Evolutionary conservation across 768 basidiomycete species (phyloP), one percentile per base, ranked within the genome.

Genomic region (Boletus rubescentipes): DNA sequence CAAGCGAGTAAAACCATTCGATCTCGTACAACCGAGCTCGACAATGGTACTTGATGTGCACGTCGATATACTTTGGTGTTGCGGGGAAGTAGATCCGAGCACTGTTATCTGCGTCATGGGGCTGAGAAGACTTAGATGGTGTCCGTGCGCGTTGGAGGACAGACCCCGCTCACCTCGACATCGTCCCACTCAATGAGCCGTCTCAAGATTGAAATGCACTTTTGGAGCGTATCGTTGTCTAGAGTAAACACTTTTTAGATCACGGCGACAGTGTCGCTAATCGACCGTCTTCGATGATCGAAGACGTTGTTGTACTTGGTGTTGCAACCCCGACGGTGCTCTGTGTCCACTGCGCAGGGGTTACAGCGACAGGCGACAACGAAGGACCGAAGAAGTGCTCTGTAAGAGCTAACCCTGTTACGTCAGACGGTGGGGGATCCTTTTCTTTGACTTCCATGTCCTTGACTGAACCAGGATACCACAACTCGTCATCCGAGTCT

Each of bases 1-100:
- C 52, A 11, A 59, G 20, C 4, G 50, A 57, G 47, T 59, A 65
- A 26, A 9, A 18, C 59, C 51, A 56, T 29, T 65, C 43, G 37
- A 54, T 32, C 11, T 2, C 3, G 30, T 15, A 35, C 16, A 8
- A 12, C 20, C 52, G 18, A n/a, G 40, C 2, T 16, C 46, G 57
- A 31, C 40, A 46, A 18, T 55, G 23, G 37, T 61, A 59, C 35
- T 52, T 51, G 36, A 63, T 18, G n/a, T 60, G 61, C 12, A 60
- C 53, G 20, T 60, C 61, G 34, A 62, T 46, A 44, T 51, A 63
- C 26, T 46, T 51, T 4, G 62, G 55, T 15, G 53, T 21, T 2
- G 56, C 31, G 0, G 43, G 54, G 1, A 58, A 63, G 36, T 52
- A 52, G 36, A 60, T 46, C 26, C 49, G 49, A 20, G 43, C 42